These are phyloP conservation scores for Citrus mangshanensis DNA, from an alignment of 345 rosid genomes.

Conservation along the genomic window DNA sequence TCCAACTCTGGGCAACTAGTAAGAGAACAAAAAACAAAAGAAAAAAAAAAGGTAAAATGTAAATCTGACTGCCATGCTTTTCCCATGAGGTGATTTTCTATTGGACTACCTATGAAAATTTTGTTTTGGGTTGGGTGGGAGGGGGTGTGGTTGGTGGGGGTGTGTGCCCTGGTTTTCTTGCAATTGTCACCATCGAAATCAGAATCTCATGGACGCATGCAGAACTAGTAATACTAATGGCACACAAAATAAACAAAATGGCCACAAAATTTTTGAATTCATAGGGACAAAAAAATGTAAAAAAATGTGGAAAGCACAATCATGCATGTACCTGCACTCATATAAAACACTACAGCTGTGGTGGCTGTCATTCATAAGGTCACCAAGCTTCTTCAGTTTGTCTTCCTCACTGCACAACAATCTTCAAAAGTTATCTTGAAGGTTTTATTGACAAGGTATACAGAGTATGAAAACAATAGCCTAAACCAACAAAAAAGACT, in stretches of 20 bases:
- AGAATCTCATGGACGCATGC: no score
- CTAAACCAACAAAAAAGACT: neutral
- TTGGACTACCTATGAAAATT: no score
- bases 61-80: neutral
- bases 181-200: no score
- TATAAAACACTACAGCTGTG: conserved; percentile 84
- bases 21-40: neutral
- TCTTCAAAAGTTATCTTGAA: neutral
- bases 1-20: conserved; percentile 93
- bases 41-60: neutral
- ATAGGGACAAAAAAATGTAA: no score
- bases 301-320: neutral
- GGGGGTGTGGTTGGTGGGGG: no score
- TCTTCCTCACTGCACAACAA: conserved; percentile 73
- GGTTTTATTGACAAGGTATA: no score
- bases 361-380: conserved; percentile 95
- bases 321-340: conserved; percentile 79
- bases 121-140: no score
- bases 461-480: neutral
- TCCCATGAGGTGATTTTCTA: neutral
- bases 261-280: neutral
- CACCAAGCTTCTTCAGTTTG: conserved; percentile 81
- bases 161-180: no score
- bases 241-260: neutral
- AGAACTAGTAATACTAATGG: neutral